phyloP scores from a whole-genome alignment of 129 eudicot species.

The Ambrosia trifida region DNA sequence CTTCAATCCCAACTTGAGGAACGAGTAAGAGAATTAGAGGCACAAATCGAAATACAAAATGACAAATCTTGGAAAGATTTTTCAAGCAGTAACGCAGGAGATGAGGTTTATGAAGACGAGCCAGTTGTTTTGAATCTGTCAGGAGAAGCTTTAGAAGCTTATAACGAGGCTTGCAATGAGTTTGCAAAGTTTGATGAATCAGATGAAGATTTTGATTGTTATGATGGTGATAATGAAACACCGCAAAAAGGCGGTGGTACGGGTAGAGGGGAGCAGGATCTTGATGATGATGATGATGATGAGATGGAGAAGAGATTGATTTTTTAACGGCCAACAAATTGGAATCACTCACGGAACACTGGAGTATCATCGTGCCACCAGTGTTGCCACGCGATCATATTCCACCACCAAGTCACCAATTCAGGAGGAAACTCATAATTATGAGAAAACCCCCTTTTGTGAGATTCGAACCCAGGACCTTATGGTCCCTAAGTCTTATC shows the following conservation, averaged over 20 bases:
- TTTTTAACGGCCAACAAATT: too few relatives aligned
- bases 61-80: slow-evolving; percentile 39
- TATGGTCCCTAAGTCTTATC: too few relatives aligned
- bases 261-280: neutral
- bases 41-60: slow-evolving; percentile 39
- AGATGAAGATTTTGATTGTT: slow-evolving; percentile 33
- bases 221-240: slow-evolving; percentile 16
- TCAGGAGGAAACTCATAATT: too few relatives aligned
- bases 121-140: slow-evolving; percentile 66
- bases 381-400: too few relatives aligned
- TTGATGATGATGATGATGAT: slow-evolving; percentile 24
- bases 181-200: slow-evolving; percentile 52
- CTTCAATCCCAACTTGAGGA: slow-evolving; percentile 81
- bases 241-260: neutral
- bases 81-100: slow-evolving; percentile 38
- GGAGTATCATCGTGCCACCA: too few relatives aligned
- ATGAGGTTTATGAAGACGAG: slow-evolving; percentile 25
- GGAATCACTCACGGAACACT: too few relatives aligned
- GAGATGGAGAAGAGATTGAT: slow-evolving; percentile 45
- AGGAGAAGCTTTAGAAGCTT: slow-evolving; percentile 78
- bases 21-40: slow-evolving; percentile 76
- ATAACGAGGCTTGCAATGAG: slow-evolving; percentile 65
- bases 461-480: too few relatives aligned
- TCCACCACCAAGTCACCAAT: too few relatives aligned
- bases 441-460: too few relatives aligned